A percentile compares a stretch with the other conserved stretches of the same genome.
Conservation (phyloP, 352 stramenopile species). For the Phytopythium ostracodes region DNA sequence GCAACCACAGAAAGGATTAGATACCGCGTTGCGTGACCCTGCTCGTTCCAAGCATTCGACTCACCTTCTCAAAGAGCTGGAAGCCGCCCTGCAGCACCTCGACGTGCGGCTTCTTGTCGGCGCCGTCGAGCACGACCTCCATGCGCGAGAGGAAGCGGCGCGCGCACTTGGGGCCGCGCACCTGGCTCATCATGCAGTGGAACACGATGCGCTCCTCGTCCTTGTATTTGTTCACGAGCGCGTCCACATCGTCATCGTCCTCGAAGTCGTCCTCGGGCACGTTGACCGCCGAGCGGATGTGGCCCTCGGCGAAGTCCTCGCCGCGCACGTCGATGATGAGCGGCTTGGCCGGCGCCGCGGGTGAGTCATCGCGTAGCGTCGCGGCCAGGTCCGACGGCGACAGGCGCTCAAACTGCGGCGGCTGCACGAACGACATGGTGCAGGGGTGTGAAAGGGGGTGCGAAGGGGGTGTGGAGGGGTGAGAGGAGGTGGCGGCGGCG, state of each 20-base stretch:
- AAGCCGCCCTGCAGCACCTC: constrained; percentile 72
- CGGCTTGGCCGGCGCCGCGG: constrained; percentile 21
- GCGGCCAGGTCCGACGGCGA: constrained; percentile 48
- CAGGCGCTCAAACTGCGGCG: constrained; percentile 38
- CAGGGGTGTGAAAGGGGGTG: too few species aligned
- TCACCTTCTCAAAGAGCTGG: constrained; percentile 58
- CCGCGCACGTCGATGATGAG: constrained; percentile 79
- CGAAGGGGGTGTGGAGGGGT: neutral
- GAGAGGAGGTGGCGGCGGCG: neutral
- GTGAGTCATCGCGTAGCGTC: constrained; percentile 34
- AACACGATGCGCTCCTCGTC: constrained; percentile 69
- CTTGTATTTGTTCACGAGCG: constrained; percentile 63
- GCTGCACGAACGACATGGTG: constrained; percentile 29
- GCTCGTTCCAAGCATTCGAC: too few species aligned
- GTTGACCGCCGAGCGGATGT: constrained; percentile 78
- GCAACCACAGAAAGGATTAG: neutral
- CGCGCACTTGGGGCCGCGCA: constrained; percentile 77
- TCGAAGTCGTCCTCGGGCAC: constrained; percentile 75
- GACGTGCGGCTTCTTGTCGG: constrained; percentile 42
- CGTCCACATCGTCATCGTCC: constrained; percentile 78
- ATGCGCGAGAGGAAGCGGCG: constrained; percentile 70
- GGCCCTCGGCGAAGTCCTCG: constrained; percentile 63
- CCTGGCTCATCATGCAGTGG: constrained; percentile 87
- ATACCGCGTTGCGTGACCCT: too few species aligned
- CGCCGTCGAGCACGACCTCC: constrained; percentile 40